phyloP scores from a whole-genome alignment of 2,329 filamentous ascomycete species.

The Neophaeococcomyces aloes region DNA sequence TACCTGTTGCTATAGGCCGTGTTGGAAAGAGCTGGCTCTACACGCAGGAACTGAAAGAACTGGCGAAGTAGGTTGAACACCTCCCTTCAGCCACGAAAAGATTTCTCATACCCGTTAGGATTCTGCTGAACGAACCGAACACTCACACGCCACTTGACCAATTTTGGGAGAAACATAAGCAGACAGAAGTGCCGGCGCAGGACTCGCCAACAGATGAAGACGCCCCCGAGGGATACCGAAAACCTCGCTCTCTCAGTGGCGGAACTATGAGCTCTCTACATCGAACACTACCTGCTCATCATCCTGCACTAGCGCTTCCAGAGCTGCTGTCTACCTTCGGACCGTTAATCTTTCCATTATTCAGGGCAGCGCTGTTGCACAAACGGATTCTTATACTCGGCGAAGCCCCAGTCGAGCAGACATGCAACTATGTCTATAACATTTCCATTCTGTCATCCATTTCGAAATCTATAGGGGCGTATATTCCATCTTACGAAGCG shows the following conservation, averaged over 20 bases:
- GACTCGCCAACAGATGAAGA: slow-evolving; percentile 4
- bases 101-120: slow-evolving; percentile 26
- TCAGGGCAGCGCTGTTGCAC: slow-evolving; percentile 73
- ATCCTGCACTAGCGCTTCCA: slow-evolving; percentile 76
- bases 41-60: slow-evolving; percentile 60
- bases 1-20: slow-evolving; percentile 73
- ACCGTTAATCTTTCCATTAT: slow-evolving; percentile 81
- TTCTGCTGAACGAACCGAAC: slow-evolving; percentile 54
- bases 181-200: slow-evolving; percentile 19
- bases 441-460: slow-evolving; percentile 88
- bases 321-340: slow-evolving; percentile 73
- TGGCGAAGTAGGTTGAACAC: slow-evolving; percentile 52
- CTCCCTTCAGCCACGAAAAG: neutral
- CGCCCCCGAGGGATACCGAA: slow-evolving; percentile 23
- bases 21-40: slow-evolving; percentile 85
- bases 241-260: slow-evolving; percentile 33
- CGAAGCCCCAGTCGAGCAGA: slow-evolving; percentile 71
- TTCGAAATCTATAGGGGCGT: slow-evolving; percentile 59
- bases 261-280: slow-evolving; percentile 31
- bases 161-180: slow-evolving; percentile 63
- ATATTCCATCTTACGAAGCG: slow-evolving; percentile 53
- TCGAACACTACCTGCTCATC: slow-evolving; percentile 61
- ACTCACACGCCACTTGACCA: slow-evolving; percentile 57
- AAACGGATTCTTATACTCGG: slow-evolving; percentile 82
- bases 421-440: slow-evolving; percentile 91